Percentiles rank a stretch among this genome's conserved stretches.
phyloP scores from a whole-genome alignment of 2,329 filamentous ascomycete species.

The Plectosphaerella cucumerina region DNA sequence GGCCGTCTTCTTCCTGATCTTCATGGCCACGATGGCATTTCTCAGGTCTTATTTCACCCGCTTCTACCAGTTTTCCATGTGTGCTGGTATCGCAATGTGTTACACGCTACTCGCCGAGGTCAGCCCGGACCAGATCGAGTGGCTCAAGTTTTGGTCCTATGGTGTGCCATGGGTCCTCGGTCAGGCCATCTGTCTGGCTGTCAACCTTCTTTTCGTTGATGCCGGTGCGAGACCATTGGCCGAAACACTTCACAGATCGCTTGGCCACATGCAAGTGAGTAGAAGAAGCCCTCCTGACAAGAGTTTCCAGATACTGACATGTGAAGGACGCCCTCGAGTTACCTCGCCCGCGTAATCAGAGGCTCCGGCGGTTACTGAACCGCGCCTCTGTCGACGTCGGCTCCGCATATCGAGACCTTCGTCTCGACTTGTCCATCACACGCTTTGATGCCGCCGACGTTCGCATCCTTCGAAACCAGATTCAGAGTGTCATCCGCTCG shows the following conservation, averaged over 20 bases:
- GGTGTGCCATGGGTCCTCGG: conserved; percentile 53
- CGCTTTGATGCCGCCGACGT: conserved; percentile 47
- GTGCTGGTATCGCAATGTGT: conserved; percentile 50
- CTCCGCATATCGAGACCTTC: conserved; percentile 50
- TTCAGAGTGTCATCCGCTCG: conserved; percentile 51
- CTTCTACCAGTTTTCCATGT: conserved; percentile 50
- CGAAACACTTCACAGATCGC: conserved; percentile 39
- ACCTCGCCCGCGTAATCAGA: conserved; percentile 21
- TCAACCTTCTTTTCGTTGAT: conserved; percentile 49
- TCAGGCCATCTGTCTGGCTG: conserved; percentile 45
- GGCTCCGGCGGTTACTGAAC: conserved; percentile 38
- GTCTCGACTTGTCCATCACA: conserved; percentile 52
- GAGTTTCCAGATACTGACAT: no score
- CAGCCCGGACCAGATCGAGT: conserved; percentile 34
- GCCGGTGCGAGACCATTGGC: conserved; percentile 51
- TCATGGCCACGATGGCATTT: conserved; percentile 47
- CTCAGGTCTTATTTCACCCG: conserved; percentile 52
- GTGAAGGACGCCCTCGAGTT: conserved; percentile 26
- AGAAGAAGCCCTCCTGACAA: no score
- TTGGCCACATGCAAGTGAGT: conserved; percentile 40
- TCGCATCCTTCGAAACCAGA: conserved; percentile 44
- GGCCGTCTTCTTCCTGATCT: conserved; percentile 49
- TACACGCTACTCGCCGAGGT: conserved; percentile 51
- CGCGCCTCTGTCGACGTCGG: conserved; percentile 53
- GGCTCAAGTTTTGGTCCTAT: conserved; percentile 47